Evolutionary conservation across 2,329 filamentous ascomycete genomes (phyloP), one percentile per base, ranked within the genome.

Genomic region (Clarireedia paspali): DNA sequence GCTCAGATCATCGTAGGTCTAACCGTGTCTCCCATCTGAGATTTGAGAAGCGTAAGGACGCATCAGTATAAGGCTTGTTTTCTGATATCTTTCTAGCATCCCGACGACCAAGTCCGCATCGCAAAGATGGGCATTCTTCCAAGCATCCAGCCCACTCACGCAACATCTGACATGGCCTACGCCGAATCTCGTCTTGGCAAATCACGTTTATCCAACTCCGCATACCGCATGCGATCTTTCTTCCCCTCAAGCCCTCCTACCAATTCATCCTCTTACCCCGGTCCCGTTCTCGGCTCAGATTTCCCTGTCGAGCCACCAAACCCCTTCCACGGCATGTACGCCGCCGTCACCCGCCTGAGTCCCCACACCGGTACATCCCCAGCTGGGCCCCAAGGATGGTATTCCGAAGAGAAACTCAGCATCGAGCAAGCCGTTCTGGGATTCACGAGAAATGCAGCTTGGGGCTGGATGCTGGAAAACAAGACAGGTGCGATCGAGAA

Each of bases 301-400:
- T 88, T 88, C 62, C 85, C 85, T 39, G 85, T 89, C 6, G 85
- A 88, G 66, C 85, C 84, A 2, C 78, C 84, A 0, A 79, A 81
- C 62, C 82, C 85, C 2, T 85, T 87, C 60, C 78, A 84, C 55
- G 85, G 85, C 17, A 81, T 88, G 40, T 88, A 86, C 62, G 84
- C 85, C 3, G 85, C 85, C 2, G 76, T 86, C 2, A 77, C 83
- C 12, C 74, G 85, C 55, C 77, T 77, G 44, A 82, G 73, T 58
- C 85, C 85, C 1, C 74, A 74, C 47, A 82, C 82, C 0, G 80
- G 78, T 0, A 71, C 70, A 1, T 77, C 78, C 17, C 68, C 74
- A 6, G 77, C 75, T n/a, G 71, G 72, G 5, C 67, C 74, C 2
- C 60, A 59, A 10, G 79, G 83, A 0, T 88, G 84, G 82, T 74